Percentiles rank a stretch among this genome's conserved stretches.
Conservation (phyloP, 164 flowering plant species). For the Buxus sempervirens region DNA sequence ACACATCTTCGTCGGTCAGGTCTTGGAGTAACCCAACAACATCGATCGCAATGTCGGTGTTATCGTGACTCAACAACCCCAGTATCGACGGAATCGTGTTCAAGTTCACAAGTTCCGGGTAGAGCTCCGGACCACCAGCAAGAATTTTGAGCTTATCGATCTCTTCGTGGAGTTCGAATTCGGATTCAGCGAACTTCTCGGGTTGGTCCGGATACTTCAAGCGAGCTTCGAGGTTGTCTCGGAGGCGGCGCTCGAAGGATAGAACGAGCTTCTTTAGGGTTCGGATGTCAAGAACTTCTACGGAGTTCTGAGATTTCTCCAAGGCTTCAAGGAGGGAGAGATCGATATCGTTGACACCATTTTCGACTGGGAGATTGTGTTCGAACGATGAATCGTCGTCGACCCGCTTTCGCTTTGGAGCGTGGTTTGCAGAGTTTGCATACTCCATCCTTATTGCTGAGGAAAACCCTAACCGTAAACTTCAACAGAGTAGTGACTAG, state of each 20-base stretch:
- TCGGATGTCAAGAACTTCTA: constrained; percentile 71
- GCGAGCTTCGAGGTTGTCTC: constrained; percentile 88
- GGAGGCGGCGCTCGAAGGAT: constrained; percentile 88
- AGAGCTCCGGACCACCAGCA: constrained; percentile 86
- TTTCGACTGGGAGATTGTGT: constrained; percentile 5
- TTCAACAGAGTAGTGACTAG: background rate
- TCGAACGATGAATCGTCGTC: background rate
- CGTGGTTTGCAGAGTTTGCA: constrained; percentile 12
- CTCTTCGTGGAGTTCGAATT: constrained; percentile 91
- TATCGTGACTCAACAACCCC: constrained; percentile 70
- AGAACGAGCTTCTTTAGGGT: constrained; percentile 74
- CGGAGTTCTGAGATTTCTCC: constrained; percentile 68
- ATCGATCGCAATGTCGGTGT: constrained; percentile 79
- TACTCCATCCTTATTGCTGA: constrained; percentile 3
- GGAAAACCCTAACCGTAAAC: background rate
- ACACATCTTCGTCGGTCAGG: constrained; percentile 83
- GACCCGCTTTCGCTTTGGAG: constrained; percentile 24
- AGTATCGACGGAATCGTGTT: constrained; percentile 66
- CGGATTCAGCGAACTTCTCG: constrained; percentile 87
- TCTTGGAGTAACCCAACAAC: constrained; percentile 74
- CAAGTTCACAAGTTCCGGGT: constrained; percentile 74
- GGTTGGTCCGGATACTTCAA: constrained; percentile 90
- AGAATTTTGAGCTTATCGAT: constrained; percentile 78
- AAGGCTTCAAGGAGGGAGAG: constrained; percentile 88
- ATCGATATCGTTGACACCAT: constrained; percentile 35